phyloP scores from a whole-genome alignment of 352 stramenopile species.

The Pythium rishiriense region DNA sequence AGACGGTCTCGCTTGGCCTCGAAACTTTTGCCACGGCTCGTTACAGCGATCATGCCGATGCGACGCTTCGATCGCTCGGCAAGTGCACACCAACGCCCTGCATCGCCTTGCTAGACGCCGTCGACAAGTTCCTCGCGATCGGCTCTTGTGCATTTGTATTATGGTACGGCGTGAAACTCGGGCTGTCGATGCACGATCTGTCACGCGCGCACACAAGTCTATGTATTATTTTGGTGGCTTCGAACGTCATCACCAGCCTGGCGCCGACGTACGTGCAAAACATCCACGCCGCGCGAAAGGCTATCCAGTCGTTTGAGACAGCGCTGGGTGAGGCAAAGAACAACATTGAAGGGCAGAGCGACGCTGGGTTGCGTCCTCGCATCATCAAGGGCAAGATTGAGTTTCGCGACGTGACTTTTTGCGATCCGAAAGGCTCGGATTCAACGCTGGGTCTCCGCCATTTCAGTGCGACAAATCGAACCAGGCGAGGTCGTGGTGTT shows the following conservation, averaged over 20 bases:
- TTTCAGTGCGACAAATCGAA: constrained; percentile 3
- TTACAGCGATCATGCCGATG: not conserved
- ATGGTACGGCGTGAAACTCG: not conserved
- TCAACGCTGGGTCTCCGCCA: not conserved
- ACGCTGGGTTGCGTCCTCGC: not conserved
- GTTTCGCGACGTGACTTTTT: not conserved
- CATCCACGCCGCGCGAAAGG: not conserved
- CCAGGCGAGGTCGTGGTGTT: not conserved
- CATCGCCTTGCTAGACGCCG: not conserved
- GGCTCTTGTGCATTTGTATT: not conserved
- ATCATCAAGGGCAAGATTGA: not conserved
- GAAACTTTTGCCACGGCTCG: not conserved
- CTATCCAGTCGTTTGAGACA: too few species aligned
- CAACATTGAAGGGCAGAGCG: not conserved
- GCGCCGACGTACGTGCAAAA: not conserved
- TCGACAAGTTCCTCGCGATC: not conserved
- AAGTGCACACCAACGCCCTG: not conserved
- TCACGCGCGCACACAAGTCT: not conserved
- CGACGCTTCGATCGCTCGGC: not conserved
- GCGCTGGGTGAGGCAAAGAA: too few species aligned
- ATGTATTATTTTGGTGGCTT: not conserved
- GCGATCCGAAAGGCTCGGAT: not conserved
- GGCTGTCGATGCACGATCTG: not conserved
- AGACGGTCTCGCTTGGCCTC: not conserved
- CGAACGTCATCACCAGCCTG: not conserved